These are phyloP conservation scores for Pythium insidiosum DNA, from an alignment of 352 stramenopile species.

Conservation along the genomic window DNA sequence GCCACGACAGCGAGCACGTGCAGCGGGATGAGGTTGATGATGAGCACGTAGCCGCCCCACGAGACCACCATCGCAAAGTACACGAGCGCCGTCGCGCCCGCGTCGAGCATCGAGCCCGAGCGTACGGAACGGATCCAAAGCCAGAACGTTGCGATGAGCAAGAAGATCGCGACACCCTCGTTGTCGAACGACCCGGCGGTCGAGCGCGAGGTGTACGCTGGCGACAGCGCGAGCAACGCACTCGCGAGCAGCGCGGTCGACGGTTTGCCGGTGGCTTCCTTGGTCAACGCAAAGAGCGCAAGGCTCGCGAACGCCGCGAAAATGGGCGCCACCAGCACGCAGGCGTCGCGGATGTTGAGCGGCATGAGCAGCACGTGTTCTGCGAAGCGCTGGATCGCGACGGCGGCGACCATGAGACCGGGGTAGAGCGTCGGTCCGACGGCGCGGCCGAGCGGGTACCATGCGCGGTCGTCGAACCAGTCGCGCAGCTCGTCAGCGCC, in stretches of 20 bases:
- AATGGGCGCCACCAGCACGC: constrained; percentile 87
- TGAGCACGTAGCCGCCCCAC: constrained; percentile 98
- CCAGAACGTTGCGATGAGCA: constrained; percentile 97
- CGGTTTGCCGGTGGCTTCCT: constrained; percentile 84
- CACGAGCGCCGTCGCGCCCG: constrained; percentile 71
- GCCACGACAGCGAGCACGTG: constrained; percentile 94
- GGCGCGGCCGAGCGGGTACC: constrained; percentile 90
- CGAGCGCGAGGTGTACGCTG: constrained; percentile 95
- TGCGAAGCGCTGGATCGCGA: constrained; percentile 85
- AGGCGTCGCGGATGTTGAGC: constrained; percentile 90
- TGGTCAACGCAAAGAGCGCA: constrained; percentile 87
- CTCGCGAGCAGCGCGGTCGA: constrained; percentile 87
- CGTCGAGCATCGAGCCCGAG: constrained; percentile 86
- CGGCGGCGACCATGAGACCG: constrained; percentile 87
- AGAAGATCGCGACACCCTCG: constrained; percentile 96
- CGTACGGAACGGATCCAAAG: constrained; percentile 93
- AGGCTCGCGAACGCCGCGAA: constrained; percentile 87
- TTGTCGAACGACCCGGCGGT: constrained; percentile 98
- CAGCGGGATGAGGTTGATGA: constrained; percentile 98
- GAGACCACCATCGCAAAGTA: constrained; percentile 98
- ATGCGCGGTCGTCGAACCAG: constrained; percentile 97
- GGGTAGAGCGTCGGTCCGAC: constrained; percentile 93
- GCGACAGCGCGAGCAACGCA: constrained; percentile 95
- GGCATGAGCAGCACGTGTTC: constrained; percentile 89
- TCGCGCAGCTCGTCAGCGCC: constrained; percentile 96